A percentile compares a stretch with the other conserved stretches of the same genome.
phyloP scores from a whole-genome alignment of 179 eudicot genomes.

The Nepenthes alata region DNA sequence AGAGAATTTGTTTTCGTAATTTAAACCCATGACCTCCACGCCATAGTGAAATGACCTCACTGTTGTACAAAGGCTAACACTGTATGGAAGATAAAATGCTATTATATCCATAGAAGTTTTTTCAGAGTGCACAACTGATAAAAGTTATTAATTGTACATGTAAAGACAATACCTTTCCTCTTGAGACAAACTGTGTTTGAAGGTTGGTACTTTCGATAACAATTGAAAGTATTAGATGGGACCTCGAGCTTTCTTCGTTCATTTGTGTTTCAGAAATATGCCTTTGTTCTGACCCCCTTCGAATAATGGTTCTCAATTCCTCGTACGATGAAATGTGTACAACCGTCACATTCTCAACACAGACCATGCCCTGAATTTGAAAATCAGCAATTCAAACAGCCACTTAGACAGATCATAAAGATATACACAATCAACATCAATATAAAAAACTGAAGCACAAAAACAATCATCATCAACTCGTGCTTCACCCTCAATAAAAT shows the following conservation, averaged over 20 bases:
- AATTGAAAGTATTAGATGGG: constrained; percentile 83
- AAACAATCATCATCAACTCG: neutral
- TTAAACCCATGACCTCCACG: neutral
- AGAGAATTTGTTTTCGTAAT: neutral
- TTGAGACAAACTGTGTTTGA: constrained; percentile 83
- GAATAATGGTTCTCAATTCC: constrained; percentile 56
- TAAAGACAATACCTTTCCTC: constrained; percentile 69
- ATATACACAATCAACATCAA: neutral
- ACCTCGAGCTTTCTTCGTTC: constrained; percentile 97
- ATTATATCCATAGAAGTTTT: no score
- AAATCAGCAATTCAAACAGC: constrained; percentile 1
- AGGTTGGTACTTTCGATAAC: constrained; percentile 91
- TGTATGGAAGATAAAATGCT: neutral
- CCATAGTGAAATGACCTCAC: neutral
- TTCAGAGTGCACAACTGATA: no score
- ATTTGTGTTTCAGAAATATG: constrained; percentile 87
- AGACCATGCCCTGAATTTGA: constrained; percentile 77
- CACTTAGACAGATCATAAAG: neutral
- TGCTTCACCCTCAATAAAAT: neutral
- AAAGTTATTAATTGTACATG: no score
- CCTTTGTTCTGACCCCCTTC: constrained; percentile 84
- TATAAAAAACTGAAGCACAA: neutral
- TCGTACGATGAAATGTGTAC: constrained; percentile 51
- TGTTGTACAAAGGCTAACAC: neutral
- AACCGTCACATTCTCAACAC: constrained; percentile 71